Conservation (phyloP, 331 rosid species). For the Stylosanthes scabra region DNA sequence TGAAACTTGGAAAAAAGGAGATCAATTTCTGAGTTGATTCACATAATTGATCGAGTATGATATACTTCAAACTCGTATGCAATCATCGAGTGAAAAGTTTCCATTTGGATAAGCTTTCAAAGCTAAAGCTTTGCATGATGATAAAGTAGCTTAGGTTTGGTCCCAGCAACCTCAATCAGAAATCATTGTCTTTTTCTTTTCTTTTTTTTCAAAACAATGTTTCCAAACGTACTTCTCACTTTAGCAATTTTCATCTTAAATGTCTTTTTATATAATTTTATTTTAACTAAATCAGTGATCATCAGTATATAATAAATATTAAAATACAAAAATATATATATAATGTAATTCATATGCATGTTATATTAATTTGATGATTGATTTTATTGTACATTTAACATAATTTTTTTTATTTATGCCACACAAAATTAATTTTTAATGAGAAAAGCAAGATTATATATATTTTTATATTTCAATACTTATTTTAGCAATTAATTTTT, state of each 20-base stretch:
- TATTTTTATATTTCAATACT: too few relatives aligned
- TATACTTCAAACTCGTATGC: not conserved
- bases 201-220: not conserved
- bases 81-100: not conserved
- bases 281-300: too few relatives aligned
- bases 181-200: not conserved
- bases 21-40: too few relatives aligned
- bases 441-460: not conserved
- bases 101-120: not conserved
- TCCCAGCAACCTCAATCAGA: not conserved
- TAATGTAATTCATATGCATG: too few relatives aligned
- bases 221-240: not conserved
- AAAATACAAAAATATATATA: too few relatives aligned
- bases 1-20: too few relatives aligned
- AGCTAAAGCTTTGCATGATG: not conserved
- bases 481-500: too few relatives aligned
- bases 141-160: not conserved
- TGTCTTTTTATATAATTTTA: too few relatives aligned
- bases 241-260: not conserved
- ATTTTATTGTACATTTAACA: too few relatives aligned
- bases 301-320: too few relatives aligned
- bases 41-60: not conserved
- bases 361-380: too few relatives aligned
- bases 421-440: not conserved
- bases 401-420: not conserved